A percentile compares a stretch with the other conserved stretches of the same genome.
Evolutionary conservation across 768 basidiomycete species (phyloP).

Genomic region (Hygrocybe coccinea): DNA sequence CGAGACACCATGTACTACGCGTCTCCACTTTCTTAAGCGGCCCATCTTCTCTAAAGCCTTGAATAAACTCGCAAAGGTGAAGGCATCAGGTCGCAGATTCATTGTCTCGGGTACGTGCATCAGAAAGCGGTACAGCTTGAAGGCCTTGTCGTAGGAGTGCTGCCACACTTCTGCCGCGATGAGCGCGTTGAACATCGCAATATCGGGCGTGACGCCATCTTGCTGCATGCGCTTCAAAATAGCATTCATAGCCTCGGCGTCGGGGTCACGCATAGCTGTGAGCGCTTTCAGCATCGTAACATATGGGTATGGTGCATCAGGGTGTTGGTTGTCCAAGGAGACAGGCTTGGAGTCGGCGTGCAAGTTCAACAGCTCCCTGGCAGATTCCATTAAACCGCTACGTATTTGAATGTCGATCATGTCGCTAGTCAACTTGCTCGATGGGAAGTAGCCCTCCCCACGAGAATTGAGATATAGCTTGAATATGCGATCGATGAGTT

Average conservation of each 20-base stretch:
- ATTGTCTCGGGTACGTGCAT: constrained; percentile 24
- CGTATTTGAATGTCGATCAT: constrained; percentile 36
- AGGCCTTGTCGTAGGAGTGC: constrained; percentile 32
- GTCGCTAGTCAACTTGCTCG: constrained; percentile 30
- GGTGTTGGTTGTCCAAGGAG: neutral
- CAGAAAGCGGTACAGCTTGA: constrained; percentile 41
- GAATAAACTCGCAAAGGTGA: constrained; percentile 45
- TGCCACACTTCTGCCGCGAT: constrained; percentile 37
- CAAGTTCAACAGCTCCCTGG: constrained; percentile 21
- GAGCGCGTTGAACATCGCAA: constrained; percentile 45
- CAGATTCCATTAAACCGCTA: constrained; percentile 29
- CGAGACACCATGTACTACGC: constrained; percentile 21
- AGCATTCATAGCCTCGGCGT: constrained; percentile 28
- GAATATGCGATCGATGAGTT: constrained; percentile 15
- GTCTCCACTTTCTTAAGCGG: constrained; percentile 18
- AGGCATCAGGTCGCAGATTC: constrained; percentile 33
- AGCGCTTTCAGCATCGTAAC: constrained; percentile 37
- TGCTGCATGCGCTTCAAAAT: constrained; percentile 39
- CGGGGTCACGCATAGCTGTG: constrained; percentile 25
- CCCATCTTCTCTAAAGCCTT: constrained; percentile 21
- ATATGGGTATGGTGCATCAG: constrained; percentile 28
- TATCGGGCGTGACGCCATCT: constrained; percentile 35
- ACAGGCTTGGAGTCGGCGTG: constrained; percentile 16
- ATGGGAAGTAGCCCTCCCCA: constrained; percentile 22
- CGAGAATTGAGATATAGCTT: constrained; percentile 22